These are phyloP conservation scores for Combretum micranthum DNA, from an alignment of 345 rosid species.

Conservation along the genomic window DNA sequence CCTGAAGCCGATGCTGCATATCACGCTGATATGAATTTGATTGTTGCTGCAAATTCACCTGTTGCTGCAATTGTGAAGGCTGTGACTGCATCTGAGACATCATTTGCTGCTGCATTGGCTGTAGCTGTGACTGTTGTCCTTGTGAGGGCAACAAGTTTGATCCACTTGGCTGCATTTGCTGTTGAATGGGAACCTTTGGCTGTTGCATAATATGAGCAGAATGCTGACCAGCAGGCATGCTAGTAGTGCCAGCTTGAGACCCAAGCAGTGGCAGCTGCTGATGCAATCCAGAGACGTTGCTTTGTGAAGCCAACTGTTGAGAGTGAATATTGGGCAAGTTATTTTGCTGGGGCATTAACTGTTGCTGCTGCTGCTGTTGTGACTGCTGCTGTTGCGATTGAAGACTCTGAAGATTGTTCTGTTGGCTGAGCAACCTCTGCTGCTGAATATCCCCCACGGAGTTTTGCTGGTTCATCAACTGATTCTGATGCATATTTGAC, in stretches of 20 bases:
- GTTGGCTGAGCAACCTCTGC: conserved; percentile 69
- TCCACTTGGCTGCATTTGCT: conserved; percentile 51
- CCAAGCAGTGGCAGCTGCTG: conserved; percentile 71
- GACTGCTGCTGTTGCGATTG: conserved; percentile 45
- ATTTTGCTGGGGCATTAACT: conserved; percentile 42
- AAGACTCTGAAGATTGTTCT: conserved; percentile 55
- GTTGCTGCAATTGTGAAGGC: conserved; percentile 58
- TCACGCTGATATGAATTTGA: conserved; percentile 59
- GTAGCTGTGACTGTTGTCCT: conserved; percentile 74
- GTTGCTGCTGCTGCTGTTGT: too few relatives aligned
- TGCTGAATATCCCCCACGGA: conserved; percentile 75
- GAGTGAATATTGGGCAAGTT: conserved; percentile 41
- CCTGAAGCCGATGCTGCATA: conserved; percentile 71
- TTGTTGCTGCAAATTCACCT: conserved; percentile 69
- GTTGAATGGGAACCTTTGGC: conserved; percentile 56
- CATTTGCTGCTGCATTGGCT: conserved; percentile 60
- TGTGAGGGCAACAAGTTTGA: conserved; percentile 54
- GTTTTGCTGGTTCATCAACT: conserved; percentile 58
- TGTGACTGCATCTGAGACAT: conserved; percentile 79
- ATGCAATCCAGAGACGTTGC: conserved; percentile 62
- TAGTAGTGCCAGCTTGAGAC: conserved; percentile 61
- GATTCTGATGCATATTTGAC: conserved; percentile 56
- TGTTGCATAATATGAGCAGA: conserved; percentile 63
- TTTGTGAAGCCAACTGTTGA: conserved; percentile 69
- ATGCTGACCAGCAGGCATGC: conserved; percentile 76